Evolutionary conservation across 2,329 filamentous ascomycete species (phyloP).

Genomic region (Penicillium sp.): DNA sequence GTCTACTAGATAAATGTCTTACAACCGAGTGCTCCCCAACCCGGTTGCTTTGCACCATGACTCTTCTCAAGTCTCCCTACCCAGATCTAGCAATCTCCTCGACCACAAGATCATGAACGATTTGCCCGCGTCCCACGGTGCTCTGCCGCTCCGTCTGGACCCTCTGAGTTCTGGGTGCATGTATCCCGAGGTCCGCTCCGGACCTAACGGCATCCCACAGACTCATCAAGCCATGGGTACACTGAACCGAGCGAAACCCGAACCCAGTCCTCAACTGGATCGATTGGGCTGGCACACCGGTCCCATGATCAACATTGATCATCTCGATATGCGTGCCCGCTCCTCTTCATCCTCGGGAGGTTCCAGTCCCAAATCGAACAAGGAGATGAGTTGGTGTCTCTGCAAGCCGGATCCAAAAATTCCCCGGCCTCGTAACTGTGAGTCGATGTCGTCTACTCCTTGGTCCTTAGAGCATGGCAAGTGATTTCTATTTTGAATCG

Average conservation of each 20-base stretch:
- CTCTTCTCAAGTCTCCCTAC: constrained; percentile 28
- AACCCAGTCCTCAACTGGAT: not conserved
- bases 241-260: constrained; percentile 20
- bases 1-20: constrained; percentile 41
- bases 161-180: constrained; percentile 12
- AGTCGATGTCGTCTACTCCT: constrained; percentile 33
- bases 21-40: constrained; percentile 46
- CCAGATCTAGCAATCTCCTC: constrained; percentile 36
- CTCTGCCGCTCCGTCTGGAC: constrained; percentile 15
- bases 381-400: constrained; percentile 56
- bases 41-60: constrained; percentile 43
- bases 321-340: constrained; percentile 24
- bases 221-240: constrained; percentile 26
- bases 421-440: constrained; percentile 66
- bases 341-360: constrained; percentile 30
- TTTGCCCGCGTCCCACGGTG: constrained; percentile 20
- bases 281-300: constrained; percentile 9
- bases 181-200: constrained; percentile 17
- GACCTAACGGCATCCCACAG: constrained; percentile 16
- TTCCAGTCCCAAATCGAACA: constrained; percentile 34
- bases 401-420: constrained; percentile 69
- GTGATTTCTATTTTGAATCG: constrained; percentile 19
- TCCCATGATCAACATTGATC: constrained; percentile 19
- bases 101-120: constrained; percentile 44
- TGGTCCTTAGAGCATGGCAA: constrained; percentile 20